Evolutionary conservation across 441 rosid species (phyloP).

Genomic region (Viola pubescens): DNA sequence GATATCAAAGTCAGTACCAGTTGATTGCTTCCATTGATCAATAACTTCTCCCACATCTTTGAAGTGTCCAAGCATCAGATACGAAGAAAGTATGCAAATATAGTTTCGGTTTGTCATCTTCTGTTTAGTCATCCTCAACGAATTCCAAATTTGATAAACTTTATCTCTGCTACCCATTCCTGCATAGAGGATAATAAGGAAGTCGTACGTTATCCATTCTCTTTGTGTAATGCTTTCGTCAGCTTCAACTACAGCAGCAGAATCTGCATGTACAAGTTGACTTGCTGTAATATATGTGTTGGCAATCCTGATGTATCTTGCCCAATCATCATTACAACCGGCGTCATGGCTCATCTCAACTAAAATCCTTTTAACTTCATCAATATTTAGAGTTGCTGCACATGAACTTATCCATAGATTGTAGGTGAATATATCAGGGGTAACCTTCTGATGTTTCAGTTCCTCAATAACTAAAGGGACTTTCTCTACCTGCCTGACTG

Average conservation of each 20-base stretch:
- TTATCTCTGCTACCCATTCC: slow-evolving; percentile 68
- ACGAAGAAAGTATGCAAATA: slow-evolving; percentile 61
- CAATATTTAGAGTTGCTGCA: slow-evolving; percentile 56
- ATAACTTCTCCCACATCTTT: slow-evolving; percentile 69
- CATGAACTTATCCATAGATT: slow-evolving; percentile 86
- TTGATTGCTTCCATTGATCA: slow-evolving; percentile 73
- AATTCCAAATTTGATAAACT: slow-evolving; percentile 85
- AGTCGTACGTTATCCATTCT: slow-evolving; percentile 89
- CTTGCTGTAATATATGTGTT: slow-evolving; percentile 48
- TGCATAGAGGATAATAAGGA: slow-evolving; percentile 65
- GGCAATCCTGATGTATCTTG: slow-evolving; percentile 43
- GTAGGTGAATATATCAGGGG: slow-evolving; percentile 73
- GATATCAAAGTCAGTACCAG: slow-evolving; percentile 44
- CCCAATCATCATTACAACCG: slow-evolving; percentile 51
- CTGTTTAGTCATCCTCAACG: slow-evolving; percentile 72
- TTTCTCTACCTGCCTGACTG: slow-evolving; percentile 73
- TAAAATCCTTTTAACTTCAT: slow-evolving; percentile 49
- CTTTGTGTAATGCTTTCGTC: slow-evolving; percentile 58
- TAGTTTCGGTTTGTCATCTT: slow-evolving; percentile 77
- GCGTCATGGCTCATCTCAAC: slow-evolving; percentile 56
- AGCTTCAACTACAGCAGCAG: slow-evolving; percentile 43
- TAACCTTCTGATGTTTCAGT: slow-evolving; percentile 47
- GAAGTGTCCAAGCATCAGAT: slow-evolving; percentile 62
- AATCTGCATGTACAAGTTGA: slow-evolving; percentile 39
- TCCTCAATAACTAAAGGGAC: slow-evolving; percentile 49